A percentile compares a stretch with the other conserved stretches of the same genome.
Evolutionary conservation across 495 filamentous ascomycete species (phyloP).

Genomic region (Xylaria nigripes): DNA sequence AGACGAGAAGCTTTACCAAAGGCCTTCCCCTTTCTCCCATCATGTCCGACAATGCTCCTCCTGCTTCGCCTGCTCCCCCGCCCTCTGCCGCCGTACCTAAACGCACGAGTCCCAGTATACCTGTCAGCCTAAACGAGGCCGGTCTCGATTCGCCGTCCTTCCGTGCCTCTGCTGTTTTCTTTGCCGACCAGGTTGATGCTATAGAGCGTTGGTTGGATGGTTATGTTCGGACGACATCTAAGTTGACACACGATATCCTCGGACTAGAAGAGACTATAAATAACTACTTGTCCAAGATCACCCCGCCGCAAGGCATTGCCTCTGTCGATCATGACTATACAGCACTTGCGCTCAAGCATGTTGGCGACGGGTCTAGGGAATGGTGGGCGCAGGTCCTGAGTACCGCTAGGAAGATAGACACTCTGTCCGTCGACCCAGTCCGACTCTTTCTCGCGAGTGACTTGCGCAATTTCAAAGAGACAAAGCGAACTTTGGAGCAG

Average conservation of each 20-base stretch:
- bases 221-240: slow-evolving; percentile 70
- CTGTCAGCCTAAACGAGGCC: slow-evolving; percentile 89
- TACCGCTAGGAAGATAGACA: slow-evolving; percentile 66
- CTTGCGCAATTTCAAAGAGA: slow-evolving; percentile 54
- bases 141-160: slow-evolving; percentile 94
- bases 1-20: neutral
- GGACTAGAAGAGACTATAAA: slow-evolving; percentile 62
- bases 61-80: slow-evolving; percentile 10
- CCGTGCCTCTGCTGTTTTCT: slow-evolving; percentile 78
- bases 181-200: slow-evolving; percentile 82
- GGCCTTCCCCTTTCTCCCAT: neutral
- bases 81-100: slow-evolving; percentile 15
- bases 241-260: slow-evolving; percentile 64
- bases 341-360: slow-evolving; percentile 70
- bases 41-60: slow-evolving; percentile 14
- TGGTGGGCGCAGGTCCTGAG: slow-evolving; percentile 72
- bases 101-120: slow-evolving; percentile 40
- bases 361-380: slow-evolving; percentile 76
- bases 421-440: slow-evolving; percentile 71
- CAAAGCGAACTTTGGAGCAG: slow-evolving; percentile 62
- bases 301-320: slow-evolving; percentile 59
- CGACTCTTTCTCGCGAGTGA: slow-evolving; percentile 66
- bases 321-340: slow-evolving; percentile 90
- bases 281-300: slow-evolving; percentile 61
- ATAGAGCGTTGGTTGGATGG: slow-evolving; percentile 90